These are phyloP conservation scores for Fusarium sp. DNA, from an alignment of 2,329 filamentous ascomycete species.

Conservation along the genomic window DNA sequence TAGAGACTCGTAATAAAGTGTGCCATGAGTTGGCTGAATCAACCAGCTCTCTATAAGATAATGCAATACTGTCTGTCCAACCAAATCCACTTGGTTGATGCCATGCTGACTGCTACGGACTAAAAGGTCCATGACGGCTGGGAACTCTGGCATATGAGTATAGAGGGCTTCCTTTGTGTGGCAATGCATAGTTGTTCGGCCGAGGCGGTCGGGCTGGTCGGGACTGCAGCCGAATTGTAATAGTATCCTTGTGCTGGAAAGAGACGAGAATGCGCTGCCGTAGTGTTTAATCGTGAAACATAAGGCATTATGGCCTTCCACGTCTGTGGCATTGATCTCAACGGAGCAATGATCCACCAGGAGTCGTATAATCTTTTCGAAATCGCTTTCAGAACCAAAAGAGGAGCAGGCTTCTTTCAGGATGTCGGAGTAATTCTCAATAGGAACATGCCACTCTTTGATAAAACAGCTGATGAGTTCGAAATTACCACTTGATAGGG, in stretches of 20 bases:
- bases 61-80: not conserved
- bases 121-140: rapidly evolving
- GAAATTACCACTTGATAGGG: not conserved
- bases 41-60: not conserved
- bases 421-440: rapidly evolving
- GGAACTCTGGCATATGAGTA: no score
- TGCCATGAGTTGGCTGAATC: no score
- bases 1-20: no score
- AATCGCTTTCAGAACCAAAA: rapidly evolving
- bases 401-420: rapidly evolving
- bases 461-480: not conserved
- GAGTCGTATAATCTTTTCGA: rapidly evolving
- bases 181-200: not conserved
- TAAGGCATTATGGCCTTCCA: rapidly evolving
- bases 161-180: no score
- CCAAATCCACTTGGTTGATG: not conserved
- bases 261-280: rapidly evolving
- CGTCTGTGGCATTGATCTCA: not conserved
- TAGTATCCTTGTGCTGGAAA: not conserved
- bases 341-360: not conserved
- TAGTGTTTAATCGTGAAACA: not conserved
- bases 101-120: rapidly evolving
- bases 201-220: rapidly evolving
- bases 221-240: not conserved
- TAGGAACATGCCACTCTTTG: not conserved